Base-by-base conservation (phyloP, 176 grass and related monocot species). In the Aegilops tauschii region DNA sequence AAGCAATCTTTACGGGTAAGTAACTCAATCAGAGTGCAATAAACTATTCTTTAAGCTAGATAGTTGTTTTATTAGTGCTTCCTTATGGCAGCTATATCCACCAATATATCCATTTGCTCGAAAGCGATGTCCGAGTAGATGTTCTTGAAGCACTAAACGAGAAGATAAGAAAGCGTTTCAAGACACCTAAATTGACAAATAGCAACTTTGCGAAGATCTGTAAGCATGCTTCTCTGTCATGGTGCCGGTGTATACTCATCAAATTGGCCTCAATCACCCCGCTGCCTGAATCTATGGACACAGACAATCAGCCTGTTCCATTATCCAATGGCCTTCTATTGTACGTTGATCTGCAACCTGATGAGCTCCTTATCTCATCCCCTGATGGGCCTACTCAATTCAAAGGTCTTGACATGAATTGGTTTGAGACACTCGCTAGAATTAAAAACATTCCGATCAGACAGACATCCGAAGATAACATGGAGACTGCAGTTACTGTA, bases 381-480 rank as follows among this genome's bases (percentile, higher is more conserved):
- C 90, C 86, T 73, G 92, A 99, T 47, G 94, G 90, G 29, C 85
- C 88, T 84, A 81, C 89, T 84, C 93, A 93, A 84, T 96, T 90
- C 56, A 93, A 92, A 94, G 97, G 97, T 13, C 92, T 99, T 62
- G 97, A 96, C 73, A 99, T 99, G 94, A 96, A 96, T 79, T 96
- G 87, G 92, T 96, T 99, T 75, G 97, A 99, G 77, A 93, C 85
- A 69, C 78, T 99, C 5, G 91, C 79, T 76, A 96, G 88, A 88
- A 94, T 99, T 59, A 99, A 94, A 70, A 99, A 94, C 69, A 84
- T 98, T 65, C 92, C 84, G 6, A 91, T 99, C 82, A 91, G 82
- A 87, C 88, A 93, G 90, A 90, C 87, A 82, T 82, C 85, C 18
- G 94, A 99, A 85, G 92, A 91, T 84, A 96, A 94, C 80, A 94